Evolutionary conservation across 805 yeast species (phyloP), one percentile per base, ranked within the genome.

Genomic region (Lachancea meyersii): DNA sequence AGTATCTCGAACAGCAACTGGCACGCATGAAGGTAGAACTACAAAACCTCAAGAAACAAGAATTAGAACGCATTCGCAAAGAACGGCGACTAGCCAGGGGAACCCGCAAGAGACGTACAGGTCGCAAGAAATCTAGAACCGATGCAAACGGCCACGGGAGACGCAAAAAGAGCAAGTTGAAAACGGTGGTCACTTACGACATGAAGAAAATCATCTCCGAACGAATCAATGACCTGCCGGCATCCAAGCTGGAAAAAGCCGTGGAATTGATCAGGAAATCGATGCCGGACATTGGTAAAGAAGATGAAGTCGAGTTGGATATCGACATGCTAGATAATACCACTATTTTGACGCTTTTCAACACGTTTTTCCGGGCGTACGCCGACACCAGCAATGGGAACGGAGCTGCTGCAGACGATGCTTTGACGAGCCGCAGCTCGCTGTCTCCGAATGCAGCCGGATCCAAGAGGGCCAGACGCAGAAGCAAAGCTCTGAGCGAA

Each of bases 151-250:
- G 42, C 24, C 19, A 24, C 26, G 55, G 55, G 33, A 47, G 36
- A n/a, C 42, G 43, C 18, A 43, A 44, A 49, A 54, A 56, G 53
- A 51, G 65, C 51, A 44, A 65, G 47, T 51, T 54, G 45, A 61
- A 51, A 42, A 55, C 57, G n/a, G 63, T 63, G 11, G 87, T 91
- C 41, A 86, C 96, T 0, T 93, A 86, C 60, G 97, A 89, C 58
- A 91, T 91, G 97, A 93, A 93, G 75, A 86, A 86, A 60, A 93
- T 87, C 61, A 80, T 93, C 45, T 79, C 88, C 43, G 97, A 88
- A 58, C 80, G 80, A 52, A 89, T 93, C 60, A 80, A 82, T 40
- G 80, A 79, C 46, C 67, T 80, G 49, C 76, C 87, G 34, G 94
- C 88, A 51, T 79, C 82, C 63, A 86, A 86, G 67, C 69, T 91